Evolutionary conservation across 192 early-diverging fungal species (phyloP).

Genomic region (Podochytrium sp.): DNA sequence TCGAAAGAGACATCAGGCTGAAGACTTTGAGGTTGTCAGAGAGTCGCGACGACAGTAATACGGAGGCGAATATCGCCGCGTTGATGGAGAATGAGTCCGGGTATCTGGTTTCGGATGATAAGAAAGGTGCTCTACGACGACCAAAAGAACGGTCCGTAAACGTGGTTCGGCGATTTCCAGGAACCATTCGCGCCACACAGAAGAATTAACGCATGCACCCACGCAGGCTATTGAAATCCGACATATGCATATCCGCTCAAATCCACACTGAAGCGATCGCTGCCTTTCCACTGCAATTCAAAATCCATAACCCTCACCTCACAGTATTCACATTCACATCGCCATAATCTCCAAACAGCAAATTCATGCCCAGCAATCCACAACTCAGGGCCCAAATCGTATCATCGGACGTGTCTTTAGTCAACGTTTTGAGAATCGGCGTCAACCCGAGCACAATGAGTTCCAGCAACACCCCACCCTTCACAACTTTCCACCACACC

Average conservation of each 20-base stretch:
- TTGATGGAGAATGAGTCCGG: conserved; percentile 97
- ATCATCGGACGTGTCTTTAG: conserved; percentile 85
- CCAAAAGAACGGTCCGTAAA: too few species aligned
- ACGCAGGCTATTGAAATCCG: too few species aligned
- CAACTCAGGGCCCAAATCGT: conserved; percentile 93
- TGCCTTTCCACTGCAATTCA: too few species aligned
- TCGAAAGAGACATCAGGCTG: conserved; percentile 82
- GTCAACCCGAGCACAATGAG: conserved; percentile 80
- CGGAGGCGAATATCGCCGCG: conserved; percentile 92
- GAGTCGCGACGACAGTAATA: conserved; percentile 87
- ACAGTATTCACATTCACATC: conserved; percentile 44
- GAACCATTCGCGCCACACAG: too few species aligned
- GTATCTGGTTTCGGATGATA: too few species aligned
- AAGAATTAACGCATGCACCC: too few species aligned
- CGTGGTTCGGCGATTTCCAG: too few species aligned
- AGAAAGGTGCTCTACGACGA: too few species aligned
- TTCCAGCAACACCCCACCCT: conserved; percentile 59
- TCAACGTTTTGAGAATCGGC: conserved; percentile 89
- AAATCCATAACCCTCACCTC: conserved; percentile 47
- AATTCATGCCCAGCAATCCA: conserved; percentile 80
- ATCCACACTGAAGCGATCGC: too few species aligned
- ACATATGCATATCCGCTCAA: too few species aligned
- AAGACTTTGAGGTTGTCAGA: conserved; percentile 84
- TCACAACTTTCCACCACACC: conserved; percentile 5
- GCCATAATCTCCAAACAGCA: conserved; percentile 85